phyloP scores from a whole-genome alignment of 2,329 filamentous ascomycete species.

The Hypoxylon sp. region DNA sequence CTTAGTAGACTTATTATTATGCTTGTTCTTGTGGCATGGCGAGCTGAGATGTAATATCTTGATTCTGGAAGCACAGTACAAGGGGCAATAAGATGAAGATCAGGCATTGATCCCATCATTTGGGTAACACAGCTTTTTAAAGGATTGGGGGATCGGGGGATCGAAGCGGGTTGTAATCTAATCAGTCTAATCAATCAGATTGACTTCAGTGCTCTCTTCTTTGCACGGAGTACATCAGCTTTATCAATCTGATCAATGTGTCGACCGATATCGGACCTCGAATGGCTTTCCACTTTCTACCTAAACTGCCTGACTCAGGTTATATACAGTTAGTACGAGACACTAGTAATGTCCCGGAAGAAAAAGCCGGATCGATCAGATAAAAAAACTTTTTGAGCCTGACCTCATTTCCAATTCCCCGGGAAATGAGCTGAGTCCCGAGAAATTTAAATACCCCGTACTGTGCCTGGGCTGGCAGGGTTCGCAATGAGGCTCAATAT shows the following conservation, averaged over 20 bases:
- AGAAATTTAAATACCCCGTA: constrained; percentile 29
- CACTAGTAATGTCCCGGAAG: constrained; percentile 16
- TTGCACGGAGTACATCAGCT: constrained; percentile 20
- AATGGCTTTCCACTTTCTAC: constrained; percentile 6
- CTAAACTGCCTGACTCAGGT: constrained; percentile 22
- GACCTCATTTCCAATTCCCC: constrained; percentile 36
- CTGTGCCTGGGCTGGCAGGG: constrained; percentile 7
- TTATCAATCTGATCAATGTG: constrained; percentile 51
- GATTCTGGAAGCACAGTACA: constrained; percentile 33
- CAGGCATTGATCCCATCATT: constrained; percentile 1
- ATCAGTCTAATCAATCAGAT: constrained; percentile 54
- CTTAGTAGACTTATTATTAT: background rate
- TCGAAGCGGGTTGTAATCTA: constrained; percentile 18
- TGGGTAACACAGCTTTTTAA: constrained; percentile 30
- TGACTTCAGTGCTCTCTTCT: constrained; percentile 3
- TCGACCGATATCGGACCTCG: constrained; percentile 31
- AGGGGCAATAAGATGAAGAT: constrained; percentile 13
- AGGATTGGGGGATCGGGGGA: constrained; percentile 39
- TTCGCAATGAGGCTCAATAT: constrained; percentile 24
- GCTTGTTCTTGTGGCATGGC: background rate
- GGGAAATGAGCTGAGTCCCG: constrained; percentile 37
- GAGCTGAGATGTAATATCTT: background rate
- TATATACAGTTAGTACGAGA: constrained; percentile 25
- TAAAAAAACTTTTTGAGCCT: constrained; percentile 20
- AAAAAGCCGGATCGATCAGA: constrained; percentile 34